phyloP scores from a whole-genome alignment of 169 alveolate genomes.

The Plasmodium falciparum region DNA sequence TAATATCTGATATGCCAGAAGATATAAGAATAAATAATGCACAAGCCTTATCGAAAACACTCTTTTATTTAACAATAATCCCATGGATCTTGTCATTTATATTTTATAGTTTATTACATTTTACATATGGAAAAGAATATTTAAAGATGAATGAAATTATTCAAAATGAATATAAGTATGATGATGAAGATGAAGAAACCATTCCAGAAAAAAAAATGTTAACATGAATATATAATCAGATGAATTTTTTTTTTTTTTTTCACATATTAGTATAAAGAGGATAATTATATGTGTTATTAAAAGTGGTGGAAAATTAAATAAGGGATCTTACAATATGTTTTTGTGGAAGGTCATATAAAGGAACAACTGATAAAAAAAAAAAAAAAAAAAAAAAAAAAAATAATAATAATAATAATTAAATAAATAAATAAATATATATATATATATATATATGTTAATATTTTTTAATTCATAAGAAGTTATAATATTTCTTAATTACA shows the following conservation, averaged over 20 bases:
- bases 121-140: slow-evolving; percentile 84
- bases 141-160: slow-evolving; percentile 57
- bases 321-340: too few species aligned
- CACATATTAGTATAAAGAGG: too few species aligned
- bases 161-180: slow-evolving; percentile 65
- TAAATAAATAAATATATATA: too few species aligned
- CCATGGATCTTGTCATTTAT: slow-evolving; percentile 90
- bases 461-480: too few species aligned
- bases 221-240: background rate
- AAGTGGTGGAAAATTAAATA: too few species aligned
- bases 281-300: too few species aligned
- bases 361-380: too few species aligned
- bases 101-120: slow-evolving; percentile 87
- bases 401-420: too few species aligned
- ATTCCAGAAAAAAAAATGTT: slow-evolving; percentile 20
- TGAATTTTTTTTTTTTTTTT: background rate
- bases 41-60: slow-evolving; percentile 88
- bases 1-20: slow-evolving; percentile 86
- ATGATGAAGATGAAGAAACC: slow-evolving; percentile 74
- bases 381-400: too few species aligned
- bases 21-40: slow-evolving; percentile 87
- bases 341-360: too few species aligned
- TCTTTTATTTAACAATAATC: slow-evolving; percentile 84
- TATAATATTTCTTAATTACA: too few species aligned
- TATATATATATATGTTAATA: too few species aligned